Conservation (phyloP, 108 stramenopile genomes). For the Ochromonas danica region DNA sequence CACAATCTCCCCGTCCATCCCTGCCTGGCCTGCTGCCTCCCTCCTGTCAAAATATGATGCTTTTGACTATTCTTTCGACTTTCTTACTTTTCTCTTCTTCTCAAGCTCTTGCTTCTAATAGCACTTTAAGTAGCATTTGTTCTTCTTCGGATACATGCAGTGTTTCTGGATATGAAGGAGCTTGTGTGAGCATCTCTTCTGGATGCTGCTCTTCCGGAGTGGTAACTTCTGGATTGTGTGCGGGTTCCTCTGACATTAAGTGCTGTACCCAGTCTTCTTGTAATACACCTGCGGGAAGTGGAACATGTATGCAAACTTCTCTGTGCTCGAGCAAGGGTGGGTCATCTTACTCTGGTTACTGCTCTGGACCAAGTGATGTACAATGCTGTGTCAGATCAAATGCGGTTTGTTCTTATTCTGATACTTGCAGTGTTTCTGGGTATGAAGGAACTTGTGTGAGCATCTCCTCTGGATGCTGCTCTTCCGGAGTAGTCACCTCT, state of each 20-base stretch:
- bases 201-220: background rate
- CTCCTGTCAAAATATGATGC: too few relatives aligned
- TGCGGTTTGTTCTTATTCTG: background rate
- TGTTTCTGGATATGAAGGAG: background rate
- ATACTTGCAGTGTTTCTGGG: background rate
- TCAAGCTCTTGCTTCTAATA: background rate
- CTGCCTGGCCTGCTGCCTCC: too few relatives aligned
- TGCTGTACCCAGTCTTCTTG: background rate
- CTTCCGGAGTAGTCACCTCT: background rate
- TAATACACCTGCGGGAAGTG: background rate
- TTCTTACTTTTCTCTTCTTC: too few relatives aligned
- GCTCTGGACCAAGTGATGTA: background rate
- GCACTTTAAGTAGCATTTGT: background rate
- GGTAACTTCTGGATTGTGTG: background rate
- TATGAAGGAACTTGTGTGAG: too few relatives aligned
- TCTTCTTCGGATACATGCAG: background rate
- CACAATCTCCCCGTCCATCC: too few relatives aligned
- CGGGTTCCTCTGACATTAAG: too few relatives aligned
- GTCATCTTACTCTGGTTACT: background rate
- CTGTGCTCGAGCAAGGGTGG: background rate
- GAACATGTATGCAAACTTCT: background rate
- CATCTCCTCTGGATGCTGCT: background rate
- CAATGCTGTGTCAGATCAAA: conserved; percentile 18
- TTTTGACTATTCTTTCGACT: too few relatives aligned
- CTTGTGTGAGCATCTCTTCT: too few relatives aligned